Evolutionary conservation across 441 rosid species (phyloP).

Genomic region (Capsella rubella): DNA sequence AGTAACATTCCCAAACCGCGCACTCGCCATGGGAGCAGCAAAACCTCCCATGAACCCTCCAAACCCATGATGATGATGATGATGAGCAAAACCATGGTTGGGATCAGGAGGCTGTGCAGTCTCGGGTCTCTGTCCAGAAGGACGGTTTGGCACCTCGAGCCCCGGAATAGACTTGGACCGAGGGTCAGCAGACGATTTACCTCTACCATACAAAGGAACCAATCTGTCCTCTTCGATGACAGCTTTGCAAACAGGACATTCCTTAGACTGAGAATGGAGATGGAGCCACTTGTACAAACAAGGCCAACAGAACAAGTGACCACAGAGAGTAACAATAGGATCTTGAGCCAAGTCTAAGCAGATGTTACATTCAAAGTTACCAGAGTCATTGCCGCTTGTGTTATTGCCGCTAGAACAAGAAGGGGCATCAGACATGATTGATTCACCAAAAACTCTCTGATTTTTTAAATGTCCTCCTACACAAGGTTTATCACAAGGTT

Average conservation of each 20-base stretch:
- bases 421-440: conserved; percentile 44
- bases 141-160: conserved; percentile 83
- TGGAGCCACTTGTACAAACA: conserved; percentile 97
- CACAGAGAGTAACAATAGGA: conserved; percentile 95
- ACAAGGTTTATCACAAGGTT: conserved; percentile 1
- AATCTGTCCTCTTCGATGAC: conserved; percentile 76
- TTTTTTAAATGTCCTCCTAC: conserved; percentile 24
- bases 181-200: conserved; percentile 81
- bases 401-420: conserved; percentile 52
- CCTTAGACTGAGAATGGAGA: conserved; percentile 70
- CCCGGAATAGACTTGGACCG: conserved; percentile 85
- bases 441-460: conserved; percentile 8
- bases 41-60: conserved; percentile 86
- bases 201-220: conserved; percentile 96
- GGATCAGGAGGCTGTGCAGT: conserved; percentile 91
- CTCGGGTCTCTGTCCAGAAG: conserved; percentile 95
- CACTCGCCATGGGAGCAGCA: conserved; percentile 71
- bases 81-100: conserved; percentile 71
- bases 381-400: conserved; percentile 58
- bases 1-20: conserved; percentile 84
- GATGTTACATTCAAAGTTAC: conserved; percentile 95
- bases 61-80: conserved; percentile 55
- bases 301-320: conserved; percentile 99
- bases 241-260: conserved; percentile 98
- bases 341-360: conserved; percentile 98